A percentile compares a stretch with the other conserved stretches of the same genome.
Conservation (phyloP, 1,284 basidiomycete species). For the Papiliotrema nemorosa region DNA sequence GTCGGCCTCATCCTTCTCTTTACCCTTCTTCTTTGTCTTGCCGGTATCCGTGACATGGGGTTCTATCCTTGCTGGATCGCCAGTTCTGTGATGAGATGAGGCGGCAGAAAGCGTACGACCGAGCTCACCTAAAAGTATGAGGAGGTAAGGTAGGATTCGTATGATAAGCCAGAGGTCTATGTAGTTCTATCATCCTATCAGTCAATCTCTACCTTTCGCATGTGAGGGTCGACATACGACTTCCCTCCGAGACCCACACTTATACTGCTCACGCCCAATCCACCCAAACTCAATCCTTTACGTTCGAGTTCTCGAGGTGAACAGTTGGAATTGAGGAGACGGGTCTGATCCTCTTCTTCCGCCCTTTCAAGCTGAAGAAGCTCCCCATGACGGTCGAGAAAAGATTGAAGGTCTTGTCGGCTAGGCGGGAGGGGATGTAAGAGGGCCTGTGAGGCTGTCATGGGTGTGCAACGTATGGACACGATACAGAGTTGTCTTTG, state of each 20-base stretch:
- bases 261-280: constrained; percentile 66
- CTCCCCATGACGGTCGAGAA: constrained; percentile 66
- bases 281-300: constrained; percentile 74
- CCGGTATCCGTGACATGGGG: constrained; percentile 54
- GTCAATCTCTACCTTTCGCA: not conserved
- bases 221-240: constrained; percentile 66
- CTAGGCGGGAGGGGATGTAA: not conserved
- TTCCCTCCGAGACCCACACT: constrained; percentile 85
- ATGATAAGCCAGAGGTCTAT: constrained; percentile 77
- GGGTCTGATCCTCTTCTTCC: constrained; percentile 76
- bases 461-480: too few species aligned
- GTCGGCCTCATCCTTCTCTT: constrained; percentile 36
- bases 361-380: constrained; percentile 70
- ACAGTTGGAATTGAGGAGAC: constrained; percentile 77
- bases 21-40: constrained; percentile 50
- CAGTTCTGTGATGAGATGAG: constrained; percentile 53
- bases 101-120: not conserved
- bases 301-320: constrained; percentile 79
- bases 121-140: constrained; percentile 68
- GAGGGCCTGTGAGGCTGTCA: too few species aligned
- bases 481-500: too few species aligned
- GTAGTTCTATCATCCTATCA: constrained; percentile 67
- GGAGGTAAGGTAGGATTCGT: constrained; percentile 68
- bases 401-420: constrained; percentile 53
- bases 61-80: constrained; percentile 80